phyloP scores from a whole-genome alignment of 768 basidiomycete genomes.

The Phaeotremella fagi region DNA sequence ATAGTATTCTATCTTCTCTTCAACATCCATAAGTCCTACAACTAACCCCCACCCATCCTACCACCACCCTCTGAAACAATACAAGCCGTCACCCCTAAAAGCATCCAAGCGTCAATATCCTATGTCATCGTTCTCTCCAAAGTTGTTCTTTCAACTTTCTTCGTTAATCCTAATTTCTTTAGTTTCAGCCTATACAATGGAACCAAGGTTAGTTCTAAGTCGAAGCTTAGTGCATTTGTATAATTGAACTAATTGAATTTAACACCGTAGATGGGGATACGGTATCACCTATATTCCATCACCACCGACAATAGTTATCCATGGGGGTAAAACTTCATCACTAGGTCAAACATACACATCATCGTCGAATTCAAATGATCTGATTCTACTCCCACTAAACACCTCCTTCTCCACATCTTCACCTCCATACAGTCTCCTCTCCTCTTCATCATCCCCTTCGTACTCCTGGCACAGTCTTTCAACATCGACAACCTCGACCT shows the following conservation, averaged over 20 bases:
- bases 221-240: conserved; percentile 3
- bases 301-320: conserved; percentile 57
- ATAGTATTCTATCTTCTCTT: too few relatives aligned
- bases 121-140: too few relatives aligned
- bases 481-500: conserved; percentile 55
- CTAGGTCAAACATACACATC: conserved; percentile 67
- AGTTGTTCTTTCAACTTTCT: too few relatives aligned
- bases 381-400: conserved; percentile 53
- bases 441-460: conserved; percentile 56
- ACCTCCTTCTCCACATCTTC: conserved; percentile 57
- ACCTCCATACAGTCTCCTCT: conserved; percentile 66
- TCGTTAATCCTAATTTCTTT: too few relatives aligned
- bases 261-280: conserved; percentile 74
- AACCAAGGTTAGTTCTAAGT: conserved; percentile 15
- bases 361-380: conserved; percentile 67
- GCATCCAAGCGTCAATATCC: too few relatives aligned
- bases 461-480: conserved; percentile 78
- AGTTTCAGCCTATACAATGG: conserved; percentile 1
- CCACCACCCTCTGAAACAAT: too few relatives aligned
- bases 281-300: conserved; percentile 56
- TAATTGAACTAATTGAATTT: background rate
- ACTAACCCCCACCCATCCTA: too few relatives aligned
- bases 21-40: too few relatives aligned
- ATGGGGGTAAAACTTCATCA: conserved; percentile 76
- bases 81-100: too few relatives aligned